A percentile compares a stretch with the other conserved stretches of the same genome.
These are phyloP conservation scores for Parascedosporium putredinis DNA, from an alignment of 2,329 filamentous ascomycete species.

Conservation along the genomic window DNA sequence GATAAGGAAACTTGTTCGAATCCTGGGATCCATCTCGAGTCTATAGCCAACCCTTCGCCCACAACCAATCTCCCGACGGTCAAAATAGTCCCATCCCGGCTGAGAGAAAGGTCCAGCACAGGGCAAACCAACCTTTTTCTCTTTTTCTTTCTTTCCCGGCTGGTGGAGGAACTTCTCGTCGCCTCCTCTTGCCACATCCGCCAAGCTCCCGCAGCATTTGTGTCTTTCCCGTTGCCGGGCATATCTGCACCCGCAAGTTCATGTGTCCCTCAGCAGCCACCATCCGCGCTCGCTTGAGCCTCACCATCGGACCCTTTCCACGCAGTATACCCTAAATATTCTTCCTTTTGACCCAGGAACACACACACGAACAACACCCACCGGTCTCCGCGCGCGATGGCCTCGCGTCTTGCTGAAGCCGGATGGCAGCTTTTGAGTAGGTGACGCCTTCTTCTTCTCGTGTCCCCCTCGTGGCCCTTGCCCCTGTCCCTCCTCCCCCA, in stretches of 20 bases:
- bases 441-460: too few relatives aligned
- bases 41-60: neutral
- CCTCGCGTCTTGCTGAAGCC: constrained; percentile 9
- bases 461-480: too few relatives aligned
- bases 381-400: constrained; percentile 1
- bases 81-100: neutral
- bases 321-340: constrained; percentile 5
- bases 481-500: too few relatives aligned
- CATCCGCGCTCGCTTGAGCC: constrained; percentile 6
- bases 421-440: constrained; percentile 12
- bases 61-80: neutral
- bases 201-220: too few relatives aligned
- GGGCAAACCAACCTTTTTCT: too few relatives aligned
- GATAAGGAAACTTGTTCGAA: neutral
- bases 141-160: neutral
- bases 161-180: neutral
- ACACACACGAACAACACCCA: neutral
- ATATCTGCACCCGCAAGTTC: constrained; percentile 1
- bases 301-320: constrained; percentile 6
- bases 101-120: neutral
- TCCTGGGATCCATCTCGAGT: neutral
- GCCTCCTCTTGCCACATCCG: too few relatives aligned
- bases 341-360: neutral
- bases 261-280: constrained; percentile 3
- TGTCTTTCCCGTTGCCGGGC: neutral